A percentile compares a stretch with the other conserved stretches of the same genome.
Conservation (phyloP, 2,329 filamentous ascomycete genomes). For the Pseudocercospora macadamiae region DNA sequence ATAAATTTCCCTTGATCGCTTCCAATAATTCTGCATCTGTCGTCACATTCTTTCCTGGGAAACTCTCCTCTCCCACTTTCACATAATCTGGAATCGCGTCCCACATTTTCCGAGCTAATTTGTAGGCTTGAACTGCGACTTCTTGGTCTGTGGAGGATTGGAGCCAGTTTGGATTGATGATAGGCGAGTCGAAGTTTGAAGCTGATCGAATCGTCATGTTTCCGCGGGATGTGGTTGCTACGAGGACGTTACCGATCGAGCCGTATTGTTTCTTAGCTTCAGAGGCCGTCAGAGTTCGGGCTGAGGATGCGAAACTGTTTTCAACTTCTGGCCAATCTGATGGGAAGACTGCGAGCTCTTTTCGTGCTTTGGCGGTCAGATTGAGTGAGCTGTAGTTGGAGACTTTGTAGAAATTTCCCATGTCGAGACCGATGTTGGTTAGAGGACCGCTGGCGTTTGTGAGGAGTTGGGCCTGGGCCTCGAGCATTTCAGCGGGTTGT, state of each 20-base stretch:
- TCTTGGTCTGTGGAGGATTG: conserved; percentile 37
- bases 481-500: conserved; percentile 3
- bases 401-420: conserved; percentile 24
- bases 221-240: conserved; percentile 41
- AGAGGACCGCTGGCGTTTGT: conserved; percentile 28
- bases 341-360: conserved; percentile 29
- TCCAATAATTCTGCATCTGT: conserved; percentile 51
- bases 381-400: conserved; percentile 23
- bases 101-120: conserved; percentile 37
- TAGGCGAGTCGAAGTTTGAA: conserved; percentile 33
- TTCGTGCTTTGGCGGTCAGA: conserved; percentile 12
- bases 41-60: conserved; percentile 43
- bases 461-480: conserved; percentile 21
- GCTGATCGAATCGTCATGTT: conserved; percentile 39
- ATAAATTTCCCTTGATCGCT: conserved; percentile 29
- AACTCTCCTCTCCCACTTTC: conserved; percentile 43
- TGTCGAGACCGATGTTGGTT: conserved; percentile 25
- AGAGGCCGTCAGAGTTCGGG: conserved; percentile 22
- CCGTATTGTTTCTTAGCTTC: conserved; percentile 38
- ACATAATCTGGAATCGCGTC: conserved; percentile 23
- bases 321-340: conserved; percentile 43
- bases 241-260: conserved; percentile 36
- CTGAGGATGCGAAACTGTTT: conserved; percentile 14
- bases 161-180: conserved; percentile 45
- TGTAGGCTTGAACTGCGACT: conserved; percentile 39